These are phyloP conservation scores for Phylloporus sp. DNA, from an alignment of 768 basidiomycete species.

Conservation along the genomic window DNA sequence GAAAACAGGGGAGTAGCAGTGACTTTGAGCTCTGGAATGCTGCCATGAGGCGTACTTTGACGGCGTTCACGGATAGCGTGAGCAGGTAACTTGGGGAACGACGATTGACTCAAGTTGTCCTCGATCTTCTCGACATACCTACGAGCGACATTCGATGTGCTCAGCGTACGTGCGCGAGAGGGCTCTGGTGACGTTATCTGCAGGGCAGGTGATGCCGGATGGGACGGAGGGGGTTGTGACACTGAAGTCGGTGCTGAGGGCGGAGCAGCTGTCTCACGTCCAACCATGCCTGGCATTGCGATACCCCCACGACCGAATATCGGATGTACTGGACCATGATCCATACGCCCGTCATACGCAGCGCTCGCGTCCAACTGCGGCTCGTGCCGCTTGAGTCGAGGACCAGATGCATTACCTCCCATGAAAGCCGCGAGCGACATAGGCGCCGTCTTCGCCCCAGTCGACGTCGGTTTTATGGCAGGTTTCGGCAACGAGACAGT, in stretches of 20 bases:
- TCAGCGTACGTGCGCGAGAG: slow-evolving; percentile 29
- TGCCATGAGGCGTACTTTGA: slow-evolving; percentile 41
- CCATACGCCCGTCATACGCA: slow-evolving; percentile 59
- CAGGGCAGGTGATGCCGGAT: not conserved
- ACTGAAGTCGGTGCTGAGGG: slow-evolving; percentile 5
- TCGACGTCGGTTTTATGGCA: slow-evolving; percentile 8
- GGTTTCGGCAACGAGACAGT: slow-evolving; percentile 8
- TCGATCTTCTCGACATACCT: slow-evolving; percentile 37
- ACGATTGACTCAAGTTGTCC: slow-evolving; percentile 31
- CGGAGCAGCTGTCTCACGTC: slow-evolving; percentile 8
- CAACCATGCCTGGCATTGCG: slow-evolving; percentile 69
- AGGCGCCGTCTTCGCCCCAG: slow-evolving; percentile 35
- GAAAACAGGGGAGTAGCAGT: slow-evolving; percentile 11
- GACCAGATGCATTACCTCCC: slow-evolving; percentile 71
- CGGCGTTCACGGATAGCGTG: slow-evolving; percentile 43
- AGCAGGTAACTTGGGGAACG: slow-evolving; percentile 24
- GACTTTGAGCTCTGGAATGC: slow-evolving; percentile 15
- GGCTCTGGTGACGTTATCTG: slow-evolving; percentile 14
- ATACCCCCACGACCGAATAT: slow-evolving; percentile 70
- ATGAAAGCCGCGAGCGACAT: slow-evolving; percentile 80
- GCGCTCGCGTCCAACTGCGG: slow-evolving; percentile 66
- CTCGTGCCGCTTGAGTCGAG: slow-evolving; percentile 64
- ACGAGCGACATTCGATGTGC: slow-evolving; percentile 33
- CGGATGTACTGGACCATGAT: slow-evolving; percentile 57
- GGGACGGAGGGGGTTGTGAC: slow-evolving; percentile 2